Percentiles rank a stretch among this genome's conserved stretches.
Conservation (phyloP, 148 eudicot genomes). For the Limonium bicolor region DNA sequence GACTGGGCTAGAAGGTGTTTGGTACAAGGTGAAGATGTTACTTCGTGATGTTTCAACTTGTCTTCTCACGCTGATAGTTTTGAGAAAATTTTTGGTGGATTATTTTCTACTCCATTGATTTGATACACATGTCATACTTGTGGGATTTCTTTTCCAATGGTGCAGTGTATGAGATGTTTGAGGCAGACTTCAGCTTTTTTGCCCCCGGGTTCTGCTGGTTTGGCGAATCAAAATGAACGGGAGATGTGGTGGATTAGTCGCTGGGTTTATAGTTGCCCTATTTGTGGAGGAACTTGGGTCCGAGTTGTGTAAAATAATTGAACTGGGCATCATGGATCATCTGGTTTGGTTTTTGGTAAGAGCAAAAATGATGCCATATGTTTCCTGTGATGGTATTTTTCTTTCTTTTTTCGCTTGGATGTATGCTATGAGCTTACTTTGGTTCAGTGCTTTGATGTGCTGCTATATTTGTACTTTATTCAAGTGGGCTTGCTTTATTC, state of each 20-base stretch:
- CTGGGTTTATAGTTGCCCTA: slow-evolving; percentile 93
- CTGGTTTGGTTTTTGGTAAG: too few species aligned
- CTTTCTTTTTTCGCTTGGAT: too few species aligned
- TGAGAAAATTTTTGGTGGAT: slow-evolving; percentile 70
- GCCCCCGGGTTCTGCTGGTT: slow-evolving; percentile 30
- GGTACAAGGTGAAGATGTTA: slow-evolving; percentile 66
- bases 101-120: slow-evolving; percentile 92
- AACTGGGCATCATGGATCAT: too few species aligned
- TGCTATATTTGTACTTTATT: too few species aligned
- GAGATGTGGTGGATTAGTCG: slow-evolving; percentile 94
- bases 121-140: slow-evolving; percentile 8
- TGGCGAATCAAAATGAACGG: slow-evolving; percentile 49
- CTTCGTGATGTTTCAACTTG: background rate
- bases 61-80: slow-evolving; percentile 30
- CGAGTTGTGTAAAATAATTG: slow-evolving; percentile 91
- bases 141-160: background rate
- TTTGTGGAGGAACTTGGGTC: slow-evolving; percentile 97
- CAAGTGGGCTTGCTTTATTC: too few species aligned
- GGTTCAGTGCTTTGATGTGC: too few species aligned
- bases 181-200: slow-evolving; percentile 84
- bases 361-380: too few species aligned
- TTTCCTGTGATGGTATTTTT: too few species aligned
- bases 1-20: slow-evolving; percentile 90
- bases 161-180: slow-evolving; percentile 98
- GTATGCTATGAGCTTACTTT: too few species aligned